A percentile compares a stretch with the other conserved stretches of the same genome.
Evolutionary conservation across 2,329 filamentous ascomycete genomes (phyloP).

Genomic region (Xylariomycetidae sp.): DNA sequence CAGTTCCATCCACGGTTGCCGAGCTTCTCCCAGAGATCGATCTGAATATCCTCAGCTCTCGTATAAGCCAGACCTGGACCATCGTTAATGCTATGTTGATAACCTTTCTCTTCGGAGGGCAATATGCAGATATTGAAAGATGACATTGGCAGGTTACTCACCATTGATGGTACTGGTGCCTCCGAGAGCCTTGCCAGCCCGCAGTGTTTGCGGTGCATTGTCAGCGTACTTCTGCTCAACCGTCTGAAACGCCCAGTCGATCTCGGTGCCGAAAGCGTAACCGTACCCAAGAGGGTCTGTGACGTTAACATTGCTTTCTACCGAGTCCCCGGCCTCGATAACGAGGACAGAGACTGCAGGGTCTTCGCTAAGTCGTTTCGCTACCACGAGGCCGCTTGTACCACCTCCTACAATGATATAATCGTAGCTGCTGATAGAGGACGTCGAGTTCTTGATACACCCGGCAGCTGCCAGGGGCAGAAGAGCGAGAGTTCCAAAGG

Average conservation of each 20-base stretch:
- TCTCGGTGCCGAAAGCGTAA: not conserved
- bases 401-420: slow-evolving; percentile 4
- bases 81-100: too few species aligned
- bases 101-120: too few species aligned
- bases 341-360: not conserved
- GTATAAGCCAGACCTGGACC: slow-evolving; percentile 33
- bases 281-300: not conserved
- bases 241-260: not conserved
- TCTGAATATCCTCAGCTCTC: slow-evolving; percentile 29
- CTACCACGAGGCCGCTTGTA: slow-evolving; percentile 1
- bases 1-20: slow-evolving; percentile 33
- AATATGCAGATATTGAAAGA: too few species aligned
- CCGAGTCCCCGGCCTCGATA: not conserved
- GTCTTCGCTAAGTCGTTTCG: not conserved
- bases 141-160: too few species aligned
- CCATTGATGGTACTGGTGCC: slow-evolving; percentile 17
- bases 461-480: too few species aligned
- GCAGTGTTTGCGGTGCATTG: not conserved
- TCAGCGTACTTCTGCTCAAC: not conserved
- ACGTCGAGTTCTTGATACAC: too few species aligned
- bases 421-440: too few species aligned
- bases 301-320: not conserved
- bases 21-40: slow-evolving; percentile 31
- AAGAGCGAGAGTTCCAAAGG: too few species aligned
- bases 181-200: not conserved